Evolutionary conservation across 1,139 yeast species (phyloP), one percentile per base, ranked within the genome.

Genomic region (Candida buenavistaensis): DNA sequence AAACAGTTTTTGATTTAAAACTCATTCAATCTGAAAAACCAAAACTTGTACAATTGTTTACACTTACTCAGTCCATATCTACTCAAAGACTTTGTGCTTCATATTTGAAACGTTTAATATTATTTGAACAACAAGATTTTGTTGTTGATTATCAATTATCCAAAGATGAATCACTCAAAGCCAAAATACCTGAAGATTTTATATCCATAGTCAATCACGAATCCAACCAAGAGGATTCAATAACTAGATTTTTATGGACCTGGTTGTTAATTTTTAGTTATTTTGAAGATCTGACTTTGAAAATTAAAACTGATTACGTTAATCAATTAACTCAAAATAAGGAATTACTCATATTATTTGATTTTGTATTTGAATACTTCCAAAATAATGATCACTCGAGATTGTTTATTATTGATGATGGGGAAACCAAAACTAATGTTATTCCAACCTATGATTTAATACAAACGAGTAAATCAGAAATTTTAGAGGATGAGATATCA

Each of bases 231-330:
- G 36, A 40, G 10, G 23, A 11, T 20, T 48, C 45, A 2, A 59
- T 68, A 19, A 54, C 72, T 28, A 64, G 61, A 26, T 85, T 76
- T 50, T 51, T 86, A 29, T 80, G 88, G 80, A 65, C 80, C 28
- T 89, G 96, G 95, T 62, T 64, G 38, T 59, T 87, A 37, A 56
- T 85, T 0, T 71, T 85, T 45, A 64, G 63, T 20, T 80, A 80
- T 52, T 85, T 89, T 52, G 72, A 75, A 36, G 79, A 80, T 40
- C 75, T 85, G 5, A 78, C 94, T 1, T 76, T 78, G 45, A 75
- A 78, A 27, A 68, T 87, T 45, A 69, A 90, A 38, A 72, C 75
- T 30, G 68, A 72, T 30, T 84, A 83, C 48, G 70, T 83, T 25
- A 63, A 64, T 17, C 82, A 82, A 44, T 56, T 88, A 37, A 71